Evolutionary conservation across 2,329 filamentous ascomycete species (phyloP), one percentile per base, ranked within the genome.

Genomic region (Golovinomyces cichoracearum): DNA sequence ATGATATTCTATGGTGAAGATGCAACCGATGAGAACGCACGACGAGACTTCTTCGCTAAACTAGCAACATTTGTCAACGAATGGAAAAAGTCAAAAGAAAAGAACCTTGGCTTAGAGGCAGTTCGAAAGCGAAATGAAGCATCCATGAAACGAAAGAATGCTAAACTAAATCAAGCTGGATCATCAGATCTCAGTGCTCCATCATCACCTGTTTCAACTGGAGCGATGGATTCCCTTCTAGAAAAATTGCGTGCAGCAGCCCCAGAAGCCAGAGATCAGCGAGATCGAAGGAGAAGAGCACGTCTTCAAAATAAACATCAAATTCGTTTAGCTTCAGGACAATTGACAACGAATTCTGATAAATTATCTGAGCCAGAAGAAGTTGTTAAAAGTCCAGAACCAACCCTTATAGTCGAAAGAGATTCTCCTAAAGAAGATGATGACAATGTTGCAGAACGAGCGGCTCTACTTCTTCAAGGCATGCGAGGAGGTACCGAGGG

Each of bases 1-100:
- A 85, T 95, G 78, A 73, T 79, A 5, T 93, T 93, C 65, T 95
- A 94, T 61, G 90, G 90, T 54, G 90, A 98, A 66, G 90, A 98
- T 60, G 78, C 82, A 35, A 70, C 73, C 12, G 90, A 98, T 61
- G 90, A 95, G 48, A 92, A 84, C 58, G 81, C 86, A n/a, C 73
- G 86, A 50, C 74, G 90, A 53, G 86, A 94, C 57, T 98, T 98
- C 72, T 98, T 98, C 61, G 69, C 79, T 54, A 95, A 95, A 68
- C 72, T 98, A 57, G 85, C 88, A 19, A 70, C 76, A 49, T 98
- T 98, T 67, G 74, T 98, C 57, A 67, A 71, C 27, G 90, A 95
- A 63, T 98, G 90, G 83, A 93, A 88, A 80, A 88, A 80, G 73
- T 93, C 85, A 27, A 77, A 78, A 56, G 83, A 92, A 57, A 95